Conservation (phyloP, 257 asterid species). For the Perilla frutescens region DNA sequence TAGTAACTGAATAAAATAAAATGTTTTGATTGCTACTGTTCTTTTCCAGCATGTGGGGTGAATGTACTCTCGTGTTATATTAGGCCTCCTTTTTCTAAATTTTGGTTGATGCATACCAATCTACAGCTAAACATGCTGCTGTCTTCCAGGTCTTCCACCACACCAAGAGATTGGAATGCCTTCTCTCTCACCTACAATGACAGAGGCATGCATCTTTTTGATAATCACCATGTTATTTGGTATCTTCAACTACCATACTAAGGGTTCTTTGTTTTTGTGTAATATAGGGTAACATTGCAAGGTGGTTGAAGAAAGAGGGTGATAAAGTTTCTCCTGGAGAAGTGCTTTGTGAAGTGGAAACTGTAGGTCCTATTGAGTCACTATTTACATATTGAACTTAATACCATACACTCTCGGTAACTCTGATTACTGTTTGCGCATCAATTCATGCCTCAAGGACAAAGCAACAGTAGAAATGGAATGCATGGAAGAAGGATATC, state of each 20-base stretch:
- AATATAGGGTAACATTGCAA: slow-evolving; percentile 91
- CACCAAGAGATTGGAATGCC: slow-evolving; percentile 99
- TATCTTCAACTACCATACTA: slow-evolving; percentile 28
- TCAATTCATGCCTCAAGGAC: slow-evolving; percentile 56
- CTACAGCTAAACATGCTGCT: slow-evolving; percentile 30
- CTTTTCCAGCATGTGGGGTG: slow-evolving; percentile 26
- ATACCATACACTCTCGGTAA: slow-evolving; percentile 25
- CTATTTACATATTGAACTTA: slow-evolving; percentile 23
- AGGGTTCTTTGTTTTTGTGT: slow-evolving; percentile 31
- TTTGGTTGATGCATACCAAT: slow-evolving; percentile 29
- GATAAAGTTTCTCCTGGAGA: slow-evolving; percentile 93
- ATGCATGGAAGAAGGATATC: slow-evolving; percentile 99
- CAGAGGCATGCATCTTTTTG: slow-evolving; percentile 64
- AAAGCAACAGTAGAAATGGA: slow-evolving; percentile 99
- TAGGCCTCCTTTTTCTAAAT: slow-evolving; percentile 15
- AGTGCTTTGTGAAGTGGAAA: slow-evolving; percentile 99
- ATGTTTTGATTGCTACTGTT: background rate
- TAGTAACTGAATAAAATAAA: background rate
- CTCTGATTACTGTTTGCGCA: slow-evolving; percentile 27
- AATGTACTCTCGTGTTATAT: too few relatives aligned
- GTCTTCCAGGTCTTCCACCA: slow-evolving; percentile 84
- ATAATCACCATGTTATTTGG: slow-evolving; percentile 20
- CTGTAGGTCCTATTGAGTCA: slow-evolving; percentile 56
- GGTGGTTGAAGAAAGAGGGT: slow-evolving; percentile 99
- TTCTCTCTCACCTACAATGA: slow-evolving; percentile 99